Evolutionary conservation across 192 early-diverging fungal species (phyloP).

Genomic region (Coemansia sp.): DNA sequence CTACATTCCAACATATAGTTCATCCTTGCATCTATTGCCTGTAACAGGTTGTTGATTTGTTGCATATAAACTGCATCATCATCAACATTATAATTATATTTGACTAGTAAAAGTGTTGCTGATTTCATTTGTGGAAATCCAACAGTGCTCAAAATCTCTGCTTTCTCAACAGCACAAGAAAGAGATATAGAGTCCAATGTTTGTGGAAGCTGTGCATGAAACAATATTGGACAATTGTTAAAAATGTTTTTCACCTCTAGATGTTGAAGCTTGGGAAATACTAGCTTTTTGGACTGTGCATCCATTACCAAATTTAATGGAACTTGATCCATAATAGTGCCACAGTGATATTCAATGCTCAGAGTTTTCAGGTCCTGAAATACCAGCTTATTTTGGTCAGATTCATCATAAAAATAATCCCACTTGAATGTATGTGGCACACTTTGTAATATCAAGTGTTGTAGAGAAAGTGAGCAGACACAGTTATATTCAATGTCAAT

Average conservation of each 20-base stretch:
- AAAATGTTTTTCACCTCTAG: neutral
- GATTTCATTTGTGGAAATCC: neutral
- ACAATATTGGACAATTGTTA: slow-evolving; percentile 5
- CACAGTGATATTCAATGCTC: neutral
- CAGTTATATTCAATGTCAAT: neutral
- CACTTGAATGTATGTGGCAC: neutral
- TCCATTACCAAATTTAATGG: neutral
- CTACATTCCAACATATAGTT: neutral
- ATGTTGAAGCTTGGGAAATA: slow-evolving; percentile 10
- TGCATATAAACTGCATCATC: neutral
- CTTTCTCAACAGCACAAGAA: neutral
- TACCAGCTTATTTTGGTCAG: neutral
- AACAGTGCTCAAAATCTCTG: neutral
- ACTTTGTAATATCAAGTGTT: neutral
- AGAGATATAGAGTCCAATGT: neutral
- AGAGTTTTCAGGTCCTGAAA: neutral
- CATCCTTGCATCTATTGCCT: neutral
- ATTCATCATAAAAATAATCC: neutral
- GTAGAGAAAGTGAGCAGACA: neutral
- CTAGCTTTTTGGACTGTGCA: neutral
- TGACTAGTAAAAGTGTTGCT: too few relatives aligned
- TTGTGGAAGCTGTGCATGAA: neutral
- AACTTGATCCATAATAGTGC: neutral
- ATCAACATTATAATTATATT: neutral
- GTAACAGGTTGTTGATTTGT: neutral